Evolutionary conservation across 2,329 filamentous ascomycete genomes (phyloP).

Genomic region (Monilinia laxa): DNA sequence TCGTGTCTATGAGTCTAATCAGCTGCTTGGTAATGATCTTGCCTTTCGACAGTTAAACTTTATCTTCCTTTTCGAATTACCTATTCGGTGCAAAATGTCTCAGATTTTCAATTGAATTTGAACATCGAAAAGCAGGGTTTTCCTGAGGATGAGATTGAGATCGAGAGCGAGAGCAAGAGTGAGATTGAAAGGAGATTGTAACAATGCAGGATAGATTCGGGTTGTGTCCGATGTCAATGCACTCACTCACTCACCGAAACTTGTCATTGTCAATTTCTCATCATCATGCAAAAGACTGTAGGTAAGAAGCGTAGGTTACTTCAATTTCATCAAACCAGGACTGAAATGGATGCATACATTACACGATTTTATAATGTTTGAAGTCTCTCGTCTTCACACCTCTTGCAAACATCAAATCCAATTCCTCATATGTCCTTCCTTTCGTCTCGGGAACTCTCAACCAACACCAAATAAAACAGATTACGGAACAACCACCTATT

Average conservation of each 20-base stretch:
- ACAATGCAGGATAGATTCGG: too few species aligned
- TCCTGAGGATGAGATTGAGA: neutral
- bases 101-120: neutral
- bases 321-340: neutral
- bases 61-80: neutral
- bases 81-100: neutral
- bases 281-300: neutral
- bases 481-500: slow-evolving; percentile 44
- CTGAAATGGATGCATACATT: neutral
- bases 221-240: neutral
- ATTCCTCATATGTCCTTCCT: slow-evolving; percentile 48
- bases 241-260: neutral
- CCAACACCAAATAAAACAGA: slow-evolving; percentile 44
- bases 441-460: slow-evolving; percentile 47
- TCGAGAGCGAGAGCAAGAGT: too few species aligned
- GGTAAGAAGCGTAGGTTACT: neutral
- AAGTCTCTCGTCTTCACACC: slow-evolving; percentile 40
- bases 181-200: neutral
- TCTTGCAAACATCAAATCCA: slow-evolving; percentile 48
- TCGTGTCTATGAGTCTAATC: neutral
- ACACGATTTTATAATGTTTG: slow-evolving; percentile 31
- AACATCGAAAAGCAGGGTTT: neutral
- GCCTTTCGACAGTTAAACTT: neutral
- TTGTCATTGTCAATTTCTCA: neutral
- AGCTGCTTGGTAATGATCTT: neutral